Percentiles rank a stretch among this genome's conserved stretches.
Evolutionary conservation across 306 rosid genomes (phyloP).

Genomic region (Pterocarpus santalinus): DNA sequence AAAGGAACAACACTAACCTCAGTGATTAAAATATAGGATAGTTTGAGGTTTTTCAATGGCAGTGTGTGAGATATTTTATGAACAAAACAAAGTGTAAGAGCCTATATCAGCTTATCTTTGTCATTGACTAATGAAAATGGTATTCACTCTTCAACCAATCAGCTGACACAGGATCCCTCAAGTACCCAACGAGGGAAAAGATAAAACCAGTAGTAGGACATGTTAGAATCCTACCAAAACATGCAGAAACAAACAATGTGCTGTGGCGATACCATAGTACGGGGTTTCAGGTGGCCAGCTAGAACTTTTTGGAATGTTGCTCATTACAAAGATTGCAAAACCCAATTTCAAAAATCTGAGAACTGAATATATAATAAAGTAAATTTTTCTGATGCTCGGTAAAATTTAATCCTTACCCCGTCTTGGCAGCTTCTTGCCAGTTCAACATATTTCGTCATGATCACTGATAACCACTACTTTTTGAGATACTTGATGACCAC

Average conservation of each 20-base stretch:
- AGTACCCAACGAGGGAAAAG: conserved; percentile 32
- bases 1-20: neutral
- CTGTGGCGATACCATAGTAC: conserved; percentile 41
- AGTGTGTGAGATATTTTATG: neutral
- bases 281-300: conserved; percentile 57
- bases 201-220: conserved; percentile 35
- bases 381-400: neutral
- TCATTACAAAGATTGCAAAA: conserved; percentile 51
- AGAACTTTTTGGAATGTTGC: conserved; percentile 61
- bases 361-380: conserved; percentile 24
- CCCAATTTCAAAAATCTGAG: conserved; percentile 50
- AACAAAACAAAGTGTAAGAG: neutral
- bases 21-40: neutral
- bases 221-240: conserved; percentile 42
- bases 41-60: neutral
- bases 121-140: conserved; percentile 28
- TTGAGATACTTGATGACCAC: conserved; percentile 35
- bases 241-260: conserved; percentile 53
- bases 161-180: conserved; percentile 29
- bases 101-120: conserved; percentile 25
- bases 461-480: conserved; percentile 35
- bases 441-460: conserved; percentile 37
- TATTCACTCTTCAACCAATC: conserved; percentile 43
- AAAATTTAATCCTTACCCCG: conserved; percentile 14
- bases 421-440: conserved; percentile 44